Conservation (phyloP, 352 stramenopile genomes). For the Thalassiosira livingstoniorum region DNA sequence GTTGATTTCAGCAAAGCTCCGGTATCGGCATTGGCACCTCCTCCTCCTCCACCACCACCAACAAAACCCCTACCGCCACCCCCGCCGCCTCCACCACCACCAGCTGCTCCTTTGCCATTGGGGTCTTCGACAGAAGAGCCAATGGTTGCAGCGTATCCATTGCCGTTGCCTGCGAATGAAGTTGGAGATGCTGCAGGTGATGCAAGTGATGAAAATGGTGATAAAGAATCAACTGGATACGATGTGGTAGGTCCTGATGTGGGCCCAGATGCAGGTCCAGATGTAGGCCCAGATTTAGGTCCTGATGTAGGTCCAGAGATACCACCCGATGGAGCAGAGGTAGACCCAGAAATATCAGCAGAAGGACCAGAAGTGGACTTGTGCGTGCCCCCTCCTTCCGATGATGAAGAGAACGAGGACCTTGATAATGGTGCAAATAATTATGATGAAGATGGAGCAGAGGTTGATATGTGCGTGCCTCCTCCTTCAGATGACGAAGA, state of each 20-base stretch:
- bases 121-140: neutral
- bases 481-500: slow-evolving; percentile 43
- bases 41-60: neutral
- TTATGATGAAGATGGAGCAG: slow-evolving; percentile 23
- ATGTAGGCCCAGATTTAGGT: slow-evolving; percentile 3
- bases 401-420: slow-evolving; percentile 35
- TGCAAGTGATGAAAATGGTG: neutral
- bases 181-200: slow-evolving; percentile 17
- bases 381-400: slow-evolving; percentile 39
- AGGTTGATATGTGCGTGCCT: slow-evolving; percentile 38
- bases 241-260: slow-evolving; percentile 10
- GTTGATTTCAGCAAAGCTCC: slow-evolving; percentile 39
- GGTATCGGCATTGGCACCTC: neutral
- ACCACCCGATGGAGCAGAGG: slow-evolving; percentile 23
- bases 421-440: neutral
- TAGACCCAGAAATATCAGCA: slow-evolving; percentile 7
- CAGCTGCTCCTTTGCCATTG: neutral
- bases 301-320: slow-evolving; percentile 24
- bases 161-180: slow-evolving; percentile 11
- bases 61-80: neutral
- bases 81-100: slow-evolving; percentile 6
- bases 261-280: neutral
- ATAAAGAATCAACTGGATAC: slow-evolving; percentile 1
- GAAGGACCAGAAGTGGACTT: slow-evolving; percentile 38
- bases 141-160: neutral